Percentiles rank a stretch among this genome's conserved stretches.
Evolutionary conservation across 305 asterid genomes (phyloP).

Genomic region (Fraxinus sp.): DNA sequence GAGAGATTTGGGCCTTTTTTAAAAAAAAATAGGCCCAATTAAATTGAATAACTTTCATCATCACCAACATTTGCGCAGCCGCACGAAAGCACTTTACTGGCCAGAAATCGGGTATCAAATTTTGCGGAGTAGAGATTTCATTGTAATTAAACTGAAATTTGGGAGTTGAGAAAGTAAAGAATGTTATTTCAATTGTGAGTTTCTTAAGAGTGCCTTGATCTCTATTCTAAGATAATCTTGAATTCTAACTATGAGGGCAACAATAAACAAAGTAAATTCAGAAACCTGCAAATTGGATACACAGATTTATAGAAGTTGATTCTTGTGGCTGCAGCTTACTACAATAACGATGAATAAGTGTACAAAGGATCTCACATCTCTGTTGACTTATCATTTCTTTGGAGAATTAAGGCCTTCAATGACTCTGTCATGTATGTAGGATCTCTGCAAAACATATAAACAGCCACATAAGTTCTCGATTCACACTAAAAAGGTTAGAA

Average conservation of each 20-base stretch:
- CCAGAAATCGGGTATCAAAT: no score
- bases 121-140: neutral
- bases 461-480: conserved; percentile 5
- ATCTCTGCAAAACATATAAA: conserved; percentile 44
- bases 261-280: neutral
- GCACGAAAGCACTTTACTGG: no score
- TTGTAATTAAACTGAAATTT: neutral
- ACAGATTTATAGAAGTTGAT: neutral
- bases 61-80: no score
- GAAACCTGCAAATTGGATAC: neutral
- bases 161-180: neutral
- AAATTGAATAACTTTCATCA: no score
- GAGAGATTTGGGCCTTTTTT: no score
- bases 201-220: neutral
- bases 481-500: conserved; percentile 14
- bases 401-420: conserved; percentile 67
- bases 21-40: no score
- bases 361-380: no score
- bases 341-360: neutral
- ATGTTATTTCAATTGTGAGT: neutral
- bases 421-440: conserved; percentile 53
- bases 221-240: neutral
- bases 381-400: conserved; percentile 50
- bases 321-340: neutral
- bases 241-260: neutral